Conservation (phyloP, 2,329 filamentous ascomycete species). For the Davidsoniella neocaledoniae region DNA sequence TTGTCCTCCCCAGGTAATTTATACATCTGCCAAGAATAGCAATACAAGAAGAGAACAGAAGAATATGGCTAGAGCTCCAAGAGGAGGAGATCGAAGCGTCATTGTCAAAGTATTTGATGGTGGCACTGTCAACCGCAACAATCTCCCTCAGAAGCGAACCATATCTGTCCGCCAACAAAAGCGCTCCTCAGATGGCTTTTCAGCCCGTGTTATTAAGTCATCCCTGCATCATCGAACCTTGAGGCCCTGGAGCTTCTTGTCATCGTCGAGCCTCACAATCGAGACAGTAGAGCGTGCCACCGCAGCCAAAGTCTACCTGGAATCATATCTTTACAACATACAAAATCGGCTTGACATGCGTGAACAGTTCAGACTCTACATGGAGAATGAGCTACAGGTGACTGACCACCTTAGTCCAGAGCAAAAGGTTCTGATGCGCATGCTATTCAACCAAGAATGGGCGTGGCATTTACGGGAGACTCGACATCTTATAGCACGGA, state of each 20-base stretch:
- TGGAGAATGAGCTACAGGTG: conserved; percentile 36
- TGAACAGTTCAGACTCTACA: conserved; percentile 19
- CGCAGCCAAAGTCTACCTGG: conserved; percentile 71
- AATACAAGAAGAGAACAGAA: too few relatives aligned
- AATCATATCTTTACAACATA: conserved; percentile 65
- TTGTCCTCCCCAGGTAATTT: too few relatives aligned
- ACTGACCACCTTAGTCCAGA: conserved; percentile 33
- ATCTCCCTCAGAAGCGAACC: too few relatives aligned
- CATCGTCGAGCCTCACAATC: conserved; percentile 16
- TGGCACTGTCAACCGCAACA: conserved; percentile 1
- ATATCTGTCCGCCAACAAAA: too few relatives aligned
- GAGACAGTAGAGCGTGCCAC: conserved; percentile 60
- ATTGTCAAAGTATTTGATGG: not conserved
- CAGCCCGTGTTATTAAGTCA: not conserved
- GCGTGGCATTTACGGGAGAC: conserved; percentile 57
- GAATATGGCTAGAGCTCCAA: too few relatives aligned
- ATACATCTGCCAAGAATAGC: too few relatives aligned
- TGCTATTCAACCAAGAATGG: conserved; percentile 49
- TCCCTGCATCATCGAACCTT: not conserved
- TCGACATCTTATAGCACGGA: conserved; percentile 50
- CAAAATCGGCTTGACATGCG: conserved; percentile 29
- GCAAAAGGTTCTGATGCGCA: conserved; percentile 36
- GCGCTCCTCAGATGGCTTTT: not conserved
- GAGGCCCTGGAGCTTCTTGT: not conserved
- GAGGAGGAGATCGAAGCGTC: too few relatives aligned